Evolutionary conservation across 2,329 filamentous ascomycete genomes (phyloP), one percentile per base, ranked within the genome.

Genomic region (Ramichloridium luteum): DNA sequence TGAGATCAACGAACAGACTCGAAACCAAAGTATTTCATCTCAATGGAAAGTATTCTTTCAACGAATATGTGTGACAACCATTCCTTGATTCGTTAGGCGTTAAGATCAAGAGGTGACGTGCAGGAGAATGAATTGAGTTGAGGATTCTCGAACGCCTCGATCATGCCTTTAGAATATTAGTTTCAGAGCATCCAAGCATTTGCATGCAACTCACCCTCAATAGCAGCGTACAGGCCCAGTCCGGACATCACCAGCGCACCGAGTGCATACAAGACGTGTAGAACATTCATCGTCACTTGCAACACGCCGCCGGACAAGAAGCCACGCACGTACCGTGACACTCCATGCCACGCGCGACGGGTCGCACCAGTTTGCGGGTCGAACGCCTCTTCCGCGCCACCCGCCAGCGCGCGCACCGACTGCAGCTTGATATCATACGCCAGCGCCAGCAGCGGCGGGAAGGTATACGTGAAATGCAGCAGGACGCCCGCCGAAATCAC

Each of bases 381-480:
- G 40, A 65, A 66, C 3, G 50, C 52, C 35, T 65, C 61, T 5
- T 26, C 11, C n/a, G n/a, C n/a, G n/a, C n/a, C n/a, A n/a, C n/a
- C n/a, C n/a, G n/a, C n/a, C n/a, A n/a, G n/a, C 3, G 15, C 5
- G 1, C 55, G 50, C 1, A 53, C 45, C 13, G 64, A 58, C 16
- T 35, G 32, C 12, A 36, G 37, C 14, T 66, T 59, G 30, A 61
- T 56, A 16, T 60, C 54, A 28, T 35, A 45, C 3, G 56, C 61
- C 2, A 72, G 42, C 11, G 58, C 60, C 17, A 71, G 49, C 28
- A 70, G 46, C 0, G 68, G 65, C 0, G 70, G 69, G 45, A 74
- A 66, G 3, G 66, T 70, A 49, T 74, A 75, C 3, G 67, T 71
- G 49, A 74, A 71, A 36, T 70, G 65, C 32, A 74, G 47, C 35